These are phyloP conservation scores for Ascochyta fabae DNA, from an alignment of 2,329 filamentous ascomycete genomes.

Conservation along the genomic window DNA sequence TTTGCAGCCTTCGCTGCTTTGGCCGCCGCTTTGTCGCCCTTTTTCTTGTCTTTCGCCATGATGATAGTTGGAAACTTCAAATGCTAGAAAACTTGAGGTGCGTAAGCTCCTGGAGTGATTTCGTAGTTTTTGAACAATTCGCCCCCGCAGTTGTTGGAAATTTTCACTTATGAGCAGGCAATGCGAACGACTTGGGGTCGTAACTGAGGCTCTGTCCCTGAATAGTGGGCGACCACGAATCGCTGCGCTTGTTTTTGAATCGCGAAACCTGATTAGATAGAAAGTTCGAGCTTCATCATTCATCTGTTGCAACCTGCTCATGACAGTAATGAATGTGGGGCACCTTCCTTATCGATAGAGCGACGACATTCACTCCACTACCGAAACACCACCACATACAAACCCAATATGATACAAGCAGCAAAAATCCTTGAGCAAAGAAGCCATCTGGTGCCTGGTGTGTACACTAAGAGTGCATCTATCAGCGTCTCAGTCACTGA, in stretches of 20 bases:
- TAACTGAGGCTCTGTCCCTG: too few relatives aligned
- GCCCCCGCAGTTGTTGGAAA: constrained; percentile 27
- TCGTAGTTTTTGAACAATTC: neutral
- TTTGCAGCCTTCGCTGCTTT: constrained; percentile 69
- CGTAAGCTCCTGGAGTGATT: too few relatives aligned
- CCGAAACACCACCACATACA: constrained; percentile 7
- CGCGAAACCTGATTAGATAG: neutral
- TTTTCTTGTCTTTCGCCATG: constrained; percentile 63
- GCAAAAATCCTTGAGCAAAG: constrained; percentile 57
- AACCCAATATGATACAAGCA: constrained; percentile 47
- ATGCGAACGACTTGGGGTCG: neutral
- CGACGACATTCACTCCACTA: constrained; percentile 19
- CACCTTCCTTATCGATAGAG: constrained; percentile 30
- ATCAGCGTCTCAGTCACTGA: constrained; percentile 1
- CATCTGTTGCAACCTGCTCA: neutral
- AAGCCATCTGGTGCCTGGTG: constrained; percentile 55
- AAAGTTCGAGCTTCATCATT: neutral
- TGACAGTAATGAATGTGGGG: constrained; percentile 2
- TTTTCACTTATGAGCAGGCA: constrained; percentile 11
- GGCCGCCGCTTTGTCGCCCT: constrained; percentile 55
- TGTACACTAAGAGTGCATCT: neutral
- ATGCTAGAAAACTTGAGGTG: too few relatives aligned
- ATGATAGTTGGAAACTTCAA: neutral
- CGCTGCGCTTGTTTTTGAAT: neutral
- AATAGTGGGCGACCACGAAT: too few relatives aligned